Base-by-base conservation (phyloP, 805 yeast species). In the Saccharomycopsis fibuligera region DNA sequence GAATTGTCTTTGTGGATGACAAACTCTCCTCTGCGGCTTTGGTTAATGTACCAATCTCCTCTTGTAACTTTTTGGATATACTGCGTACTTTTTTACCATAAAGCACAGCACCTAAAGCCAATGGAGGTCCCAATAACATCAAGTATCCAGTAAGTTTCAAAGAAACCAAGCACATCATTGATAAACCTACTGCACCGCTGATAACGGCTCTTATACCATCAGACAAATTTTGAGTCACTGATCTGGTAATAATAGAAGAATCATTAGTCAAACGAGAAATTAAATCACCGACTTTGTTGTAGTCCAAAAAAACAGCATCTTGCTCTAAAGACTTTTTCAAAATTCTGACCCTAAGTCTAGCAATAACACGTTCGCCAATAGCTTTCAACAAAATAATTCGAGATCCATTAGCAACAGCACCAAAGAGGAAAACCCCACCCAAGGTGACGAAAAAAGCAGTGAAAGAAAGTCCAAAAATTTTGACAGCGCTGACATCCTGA, bases 21-120 rank as follows among this genome's bases (percentile, higher is more conserved):
- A 91, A 75, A 56, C 93, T 90, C 58, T 91, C 97, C 60, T 91
- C 98, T 5, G 95, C 82, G 9, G 86, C 95, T 60, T 88, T 87
- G 0, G 97, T 87, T 60, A 93, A 70, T 5, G 74, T 76, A 39
- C 98, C 98, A 48, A 91, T 73, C 45, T 88, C 86, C 48, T 82
- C 83, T 65, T 91, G 98, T 41, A 90, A 78, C 43, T 75, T 74
- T 49, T 84, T 75, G 1, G 96, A 83, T 21, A 91, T 70, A 41
- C 70, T 70, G 54, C 95, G 81, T 39, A 91, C 84, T 55, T 79
- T 72, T 49, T 81, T 75, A 52, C 98, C 98, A 62, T 90, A 91
- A 31, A 86, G 74, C 58, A 84, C 67, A 0, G 96, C 87, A 73
- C 88, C 83, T 6, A 80, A 66, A 39, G 87, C 80, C 40, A 90